Evolutionary conservation across 305 asterid genomes (phyloP).

Genomic region (Fraxinus angustifolia): DNA sequence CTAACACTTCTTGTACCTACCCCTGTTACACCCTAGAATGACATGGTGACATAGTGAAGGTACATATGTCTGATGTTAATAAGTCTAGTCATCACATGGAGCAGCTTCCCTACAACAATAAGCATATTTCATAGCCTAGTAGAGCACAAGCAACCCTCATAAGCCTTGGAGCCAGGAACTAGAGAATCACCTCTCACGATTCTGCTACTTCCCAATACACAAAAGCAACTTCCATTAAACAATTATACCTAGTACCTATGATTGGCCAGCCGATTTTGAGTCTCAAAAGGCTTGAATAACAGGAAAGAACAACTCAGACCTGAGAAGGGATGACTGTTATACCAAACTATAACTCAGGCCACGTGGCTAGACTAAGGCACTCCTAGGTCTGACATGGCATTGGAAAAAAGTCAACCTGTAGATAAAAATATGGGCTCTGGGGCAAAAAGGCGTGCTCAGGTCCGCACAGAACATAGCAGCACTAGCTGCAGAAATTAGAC

Average conservation of each 20-base stretch:
- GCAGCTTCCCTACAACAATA: background rate
- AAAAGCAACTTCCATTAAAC: background rate
- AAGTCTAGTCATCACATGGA: background rate
- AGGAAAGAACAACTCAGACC: background rate
- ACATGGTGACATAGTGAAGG: background rate
- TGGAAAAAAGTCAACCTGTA: background rate
- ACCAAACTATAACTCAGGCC: background rate
- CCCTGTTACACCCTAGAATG: background rate
- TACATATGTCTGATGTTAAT: background rate
- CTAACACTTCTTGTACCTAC: background rate
- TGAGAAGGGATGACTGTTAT: background rate
- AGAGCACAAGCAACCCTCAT: background rate
- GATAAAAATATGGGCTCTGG: background rate
- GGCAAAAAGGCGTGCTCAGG: background rate
- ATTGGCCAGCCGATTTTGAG: background rate
- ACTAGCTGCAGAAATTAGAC: background rate
- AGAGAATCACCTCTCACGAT: background rate
- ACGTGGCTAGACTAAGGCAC: background rate
- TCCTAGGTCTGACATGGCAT: background rate
- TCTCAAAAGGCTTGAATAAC: background rate
- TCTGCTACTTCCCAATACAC: background rate
- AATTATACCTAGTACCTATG: background rate
- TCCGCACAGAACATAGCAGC: background rate
- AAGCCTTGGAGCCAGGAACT: background rate
- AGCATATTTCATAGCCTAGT: background rate